phyloP scores from a whole-genome alignment of 345 rosid genomes.

The Euclidium syriacum region DNA sequence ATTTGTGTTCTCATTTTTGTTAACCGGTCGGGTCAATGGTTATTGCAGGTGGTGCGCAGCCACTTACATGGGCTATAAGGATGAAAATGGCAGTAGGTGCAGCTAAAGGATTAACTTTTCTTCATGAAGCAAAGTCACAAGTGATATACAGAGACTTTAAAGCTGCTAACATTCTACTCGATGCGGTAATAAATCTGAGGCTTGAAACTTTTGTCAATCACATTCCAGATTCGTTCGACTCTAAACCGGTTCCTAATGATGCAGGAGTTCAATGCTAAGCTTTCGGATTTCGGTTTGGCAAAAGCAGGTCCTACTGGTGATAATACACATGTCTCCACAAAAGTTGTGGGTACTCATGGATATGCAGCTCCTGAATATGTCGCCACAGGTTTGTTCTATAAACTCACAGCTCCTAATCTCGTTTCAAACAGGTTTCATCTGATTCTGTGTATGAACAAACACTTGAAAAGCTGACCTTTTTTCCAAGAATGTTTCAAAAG shows the following conservation, averaged over 20 bases:
- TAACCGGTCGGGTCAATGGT: not conserved
- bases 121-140: slow-evolving; percentile 90
- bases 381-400: slow-evolving; percentile 68
- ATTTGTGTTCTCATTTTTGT: not conserved
- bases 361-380: slow-evolving; percentile 98
- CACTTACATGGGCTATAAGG: slow-evolving; percentile 88
- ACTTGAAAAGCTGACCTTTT: not conserved
- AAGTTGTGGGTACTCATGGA: slow-evolving; percentile 91
- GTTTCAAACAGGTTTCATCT: not conserved
- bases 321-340: slow-evolving; percentile 91
- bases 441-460: not conserved
- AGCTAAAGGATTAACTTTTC: slow-evolving; percentile 88
- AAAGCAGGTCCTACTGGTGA: slow-evolving; percentile 99
- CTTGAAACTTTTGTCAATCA: slow-evolving; percentile 6
- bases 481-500: not conserved
- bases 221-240: not conserved
- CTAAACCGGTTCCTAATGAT: not conserved
- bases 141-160: slow-evolving; percentile 95
- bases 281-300: slow-evolving; percentile 98
- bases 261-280: slow-evolving; percentile 87
- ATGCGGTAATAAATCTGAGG: slow-evolving; percentile 50
- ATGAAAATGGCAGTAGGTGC: slow-evolving; percentile 95
- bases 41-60: slow-evolving; percentile 77
- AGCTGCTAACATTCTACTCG: slow-evolving; percentile 92
- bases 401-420: not conserved